phyloP scores from a whole-genome alignment of 805 yeast species.

The Monosporozyma servazzii region DNA sequence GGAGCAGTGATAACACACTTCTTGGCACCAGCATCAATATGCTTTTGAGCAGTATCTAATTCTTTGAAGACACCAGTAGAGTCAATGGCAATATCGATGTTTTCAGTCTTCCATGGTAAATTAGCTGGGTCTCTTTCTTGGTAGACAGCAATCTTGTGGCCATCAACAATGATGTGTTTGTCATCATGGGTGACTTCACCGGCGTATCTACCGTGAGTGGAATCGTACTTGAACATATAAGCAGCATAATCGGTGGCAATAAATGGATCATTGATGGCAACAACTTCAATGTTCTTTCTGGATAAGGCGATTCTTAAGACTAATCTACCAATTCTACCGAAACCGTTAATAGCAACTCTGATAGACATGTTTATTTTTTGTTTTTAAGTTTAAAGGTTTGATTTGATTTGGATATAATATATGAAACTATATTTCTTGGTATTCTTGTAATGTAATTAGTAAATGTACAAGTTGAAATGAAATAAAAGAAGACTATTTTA shows the following conservation, averaged over 20 bases:
- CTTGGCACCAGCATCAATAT: slow-evolving; percentile 64
- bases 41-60: slow-evolving; percentile 52
- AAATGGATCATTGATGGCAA: slow-evolving; percentile 63
- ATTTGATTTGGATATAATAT: not conserved
- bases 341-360: slow-evolving; percentile 58
- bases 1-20: slow-evolving; percentile 67
- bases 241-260: slow-evolving; percentile 61
- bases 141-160: slow-evolving; percentile 41
- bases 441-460: too few relatives aligned
- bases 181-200: slow-evolving; percentile 52
- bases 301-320: slow-evolving; percentile 52
- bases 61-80: slow-evolving; percentile 68
- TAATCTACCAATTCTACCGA: slow-evolving; percentile 66
- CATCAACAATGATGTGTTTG: slow-evolving; percentile 44
- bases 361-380: slow-evolving; percentile 17
- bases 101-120: slow-evolving; percentile 58
- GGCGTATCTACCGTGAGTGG: slow-evolving; percentile 55
- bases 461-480: too few relatives aligned
- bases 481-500: too few relatives aligned
- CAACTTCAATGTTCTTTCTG: slow-evolving; percentile 46
- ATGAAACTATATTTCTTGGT: too few relatives aligned
- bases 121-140: slow-evolving; percentile 58
- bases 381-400: slow-evolving; percentile 4
- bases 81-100: slow-evolving; percentile 57
- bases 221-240: slow-evolving; percentile 67